Evolutionary conservation across 495 filamentous ascomycete species (phyloP), one percentile per base, ranked within the genome.

Genomic region (Neurospora sp.): DNA sequence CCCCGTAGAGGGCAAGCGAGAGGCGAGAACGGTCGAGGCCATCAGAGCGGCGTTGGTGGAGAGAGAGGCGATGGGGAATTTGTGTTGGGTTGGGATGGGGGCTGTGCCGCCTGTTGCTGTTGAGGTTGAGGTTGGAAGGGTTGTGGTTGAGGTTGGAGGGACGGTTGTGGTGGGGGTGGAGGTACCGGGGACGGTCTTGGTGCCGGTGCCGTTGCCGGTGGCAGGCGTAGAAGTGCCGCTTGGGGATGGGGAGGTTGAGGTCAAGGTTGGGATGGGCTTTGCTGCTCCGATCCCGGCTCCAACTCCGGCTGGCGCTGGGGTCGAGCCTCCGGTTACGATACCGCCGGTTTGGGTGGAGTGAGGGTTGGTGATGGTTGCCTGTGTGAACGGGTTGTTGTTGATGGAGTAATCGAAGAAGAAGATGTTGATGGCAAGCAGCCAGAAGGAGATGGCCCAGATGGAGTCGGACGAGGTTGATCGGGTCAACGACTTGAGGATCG

Each of bases 371-470:
- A 66, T 66, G 54, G 54, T 66, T 66, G 54, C 54, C 4, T 66
- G 54, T 3, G 54, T 66, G 27, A 66, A 66, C 6, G 54, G 54
- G 27, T 66, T 66, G 27, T 66, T 66, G 14, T 66, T 66, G 54
- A 66, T 66, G 37, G 94, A 91, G 78, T 98, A 98, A 84, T 99
- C 96, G 80, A 98, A 97, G 79, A 96, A 97, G 81, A 97, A 94
- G 77, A 98, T 92, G 82, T 99, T 98, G 83, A 97, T 94, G 73
- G 93, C 88, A 79, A 99, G 88, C 69, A 99, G 86, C 91, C 93
- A 96, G 82, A 91, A 93, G 75, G 92, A 94, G 85, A 99, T 91
- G 18, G 96, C 93, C 96, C 96, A 99, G 75, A 99, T 98, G 35
- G 91, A 93, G 85, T 99, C 96, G 39, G 86, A 90, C 23, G 92